A percentile compares a stretch with the other conserved stretches of the same genome.
Evolutionary conservation across 441 rosid genomes (phyloP).

Genomic region (Syzygium malaccense): DNA sequence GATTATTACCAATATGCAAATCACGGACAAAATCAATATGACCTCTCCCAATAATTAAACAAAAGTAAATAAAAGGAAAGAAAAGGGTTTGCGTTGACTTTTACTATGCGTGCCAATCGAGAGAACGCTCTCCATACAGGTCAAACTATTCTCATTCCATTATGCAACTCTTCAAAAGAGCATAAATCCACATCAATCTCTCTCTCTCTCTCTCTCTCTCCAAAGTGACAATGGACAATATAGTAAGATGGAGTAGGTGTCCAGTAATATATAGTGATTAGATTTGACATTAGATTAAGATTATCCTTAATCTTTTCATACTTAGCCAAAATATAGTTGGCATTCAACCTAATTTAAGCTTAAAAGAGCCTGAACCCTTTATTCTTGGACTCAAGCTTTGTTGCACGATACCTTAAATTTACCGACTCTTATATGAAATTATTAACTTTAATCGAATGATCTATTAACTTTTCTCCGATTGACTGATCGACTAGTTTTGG

Average conservation of each 20-base stretch:
- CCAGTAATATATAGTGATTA: background rate
- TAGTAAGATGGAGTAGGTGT: background rate
- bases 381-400: background rate
- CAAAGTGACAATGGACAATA: background rate
- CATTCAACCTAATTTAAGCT: background rate
- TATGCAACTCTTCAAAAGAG: background rate
- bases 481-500: background rate
- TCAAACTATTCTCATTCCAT: background rate
- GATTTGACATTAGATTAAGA: background rate
- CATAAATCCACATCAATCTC: rapidly evolving
- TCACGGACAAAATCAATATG: background rate
- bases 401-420: background rate
- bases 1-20: background rate
- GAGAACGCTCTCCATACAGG: background rate
- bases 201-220: background rate
- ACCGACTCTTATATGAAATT: background rate
- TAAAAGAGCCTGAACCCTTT: background rate
- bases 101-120: background rate
- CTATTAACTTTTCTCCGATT: background rate
- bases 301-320: background rate
- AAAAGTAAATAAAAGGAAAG: background rate
- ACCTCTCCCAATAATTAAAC: background rate
- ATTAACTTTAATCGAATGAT: background rate
- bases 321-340: background rate
- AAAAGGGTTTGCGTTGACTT: background rate